These are phyloP conservation scores for Hymenoscyphus occultus DNA, from an alignment of 2,329 filamentous ascomycete genomes.

Conservation along the genomic window DNA sequence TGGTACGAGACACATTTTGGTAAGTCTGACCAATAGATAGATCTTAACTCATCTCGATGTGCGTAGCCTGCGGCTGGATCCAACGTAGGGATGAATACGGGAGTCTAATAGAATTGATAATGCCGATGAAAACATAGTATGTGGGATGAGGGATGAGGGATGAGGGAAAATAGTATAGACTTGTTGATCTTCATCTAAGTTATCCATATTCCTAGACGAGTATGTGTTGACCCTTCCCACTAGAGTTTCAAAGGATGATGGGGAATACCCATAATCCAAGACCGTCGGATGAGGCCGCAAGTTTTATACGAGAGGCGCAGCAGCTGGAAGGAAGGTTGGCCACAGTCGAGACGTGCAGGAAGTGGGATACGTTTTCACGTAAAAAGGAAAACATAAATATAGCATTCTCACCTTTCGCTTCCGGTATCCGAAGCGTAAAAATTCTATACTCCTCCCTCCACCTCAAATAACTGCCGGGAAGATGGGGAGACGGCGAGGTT, in stretches of 20 bases:
- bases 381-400: too few species aligned
- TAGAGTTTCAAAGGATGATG: background rate
- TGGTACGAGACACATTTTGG: background rate
- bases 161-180: background rate
- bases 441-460: background rate
- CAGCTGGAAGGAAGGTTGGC: background rate
- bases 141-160: too few species aligned
- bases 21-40: background rate
- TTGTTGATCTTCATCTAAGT: background rate
- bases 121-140: too few species aligned
- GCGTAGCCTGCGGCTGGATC: too few species aligned
- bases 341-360: too few species aligned
- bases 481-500: too few species aligned
- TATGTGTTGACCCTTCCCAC: background rate
- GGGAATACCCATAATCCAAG: background rate
- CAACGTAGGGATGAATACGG: too few species aligned
- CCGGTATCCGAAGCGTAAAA: background rate
- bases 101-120: too few species aligned
- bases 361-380: too few species aligned
- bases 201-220: background rate
- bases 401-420: background rate
- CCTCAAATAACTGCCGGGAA: too few species aligned
- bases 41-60: background rate
- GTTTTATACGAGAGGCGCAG: background rate
- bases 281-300: background rate